Evolutionary conservation across 441 rosid species (phyloP).

Genomic region (Brassica hybrid): DNA sequence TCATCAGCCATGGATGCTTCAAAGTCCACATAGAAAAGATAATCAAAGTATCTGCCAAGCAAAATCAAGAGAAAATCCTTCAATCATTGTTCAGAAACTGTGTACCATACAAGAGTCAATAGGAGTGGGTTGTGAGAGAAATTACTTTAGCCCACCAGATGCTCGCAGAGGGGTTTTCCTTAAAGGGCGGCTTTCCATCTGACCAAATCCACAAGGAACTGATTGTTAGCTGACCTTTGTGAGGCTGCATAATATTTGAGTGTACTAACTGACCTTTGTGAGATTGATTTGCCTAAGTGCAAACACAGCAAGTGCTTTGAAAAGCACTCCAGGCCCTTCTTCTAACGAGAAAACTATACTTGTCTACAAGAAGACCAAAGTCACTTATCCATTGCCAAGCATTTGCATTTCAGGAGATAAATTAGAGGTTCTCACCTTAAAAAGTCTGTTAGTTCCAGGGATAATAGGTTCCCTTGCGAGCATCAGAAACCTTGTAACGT

Average conservation of each 20-base stretch:
- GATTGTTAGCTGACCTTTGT: conserved; percentile 59
- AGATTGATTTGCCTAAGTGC: conserved; percentile 89
- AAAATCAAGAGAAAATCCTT: conserved; percentile 2
- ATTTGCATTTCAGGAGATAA: no score
- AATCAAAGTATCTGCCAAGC: conserved; percentile 78
- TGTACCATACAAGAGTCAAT: neutral
- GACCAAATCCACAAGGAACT: conserved; percentile 39
- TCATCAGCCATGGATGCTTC: conserved; percentile 98
- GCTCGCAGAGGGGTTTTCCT: conserved; percentile 73
- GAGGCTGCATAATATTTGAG: conserved; percentile 87
- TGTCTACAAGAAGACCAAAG: conserved; percentile 54
- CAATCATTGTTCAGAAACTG: conserved; percentile 16
- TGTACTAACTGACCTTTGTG: conserved; percentile 87
- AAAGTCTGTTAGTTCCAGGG: conserved; percentile 81
- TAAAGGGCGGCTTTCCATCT: conserved; percentile 98
- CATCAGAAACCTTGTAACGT: conserved; percentile 88
- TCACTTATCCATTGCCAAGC: neutral
- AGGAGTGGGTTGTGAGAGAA: conserved; percentile 3
- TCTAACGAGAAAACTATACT: conserved; percentile 95
- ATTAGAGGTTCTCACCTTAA: conserved; percentile 82
- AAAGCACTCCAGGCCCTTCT: conserved; percentile 97
- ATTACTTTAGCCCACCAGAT: conserved; percentile 70
- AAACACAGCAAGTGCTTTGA: conserved; percentile 98
- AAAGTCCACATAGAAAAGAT: conserved; percentile 94
- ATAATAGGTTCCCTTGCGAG: conserved; percentile 98